These are phyloP conservation scores for Colletotrichum camelliae DNA, from an alignment of 2,329 filamentous ascomycete species.

Conservation along the genomic window DNA sequence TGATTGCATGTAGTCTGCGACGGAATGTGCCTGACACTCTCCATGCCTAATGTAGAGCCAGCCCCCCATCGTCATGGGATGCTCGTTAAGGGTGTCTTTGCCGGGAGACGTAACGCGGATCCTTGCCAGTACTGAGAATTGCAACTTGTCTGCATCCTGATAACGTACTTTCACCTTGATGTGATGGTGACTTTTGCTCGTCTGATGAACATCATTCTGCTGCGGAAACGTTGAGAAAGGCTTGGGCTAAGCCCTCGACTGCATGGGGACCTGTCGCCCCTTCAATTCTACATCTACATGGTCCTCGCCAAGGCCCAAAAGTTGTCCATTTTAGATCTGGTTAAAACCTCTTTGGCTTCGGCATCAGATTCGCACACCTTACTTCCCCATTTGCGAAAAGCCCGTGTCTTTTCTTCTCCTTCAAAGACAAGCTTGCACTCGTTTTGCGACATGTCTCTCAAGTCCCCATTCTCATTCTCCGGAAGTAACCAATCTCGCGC, in stretches of 20 bases:
- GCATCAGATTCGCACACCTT: constrained; percentile 93
- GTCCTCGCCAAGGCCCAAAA: constrained; percentile 92
- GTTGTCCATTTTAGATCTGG: constrained; percentile 87
- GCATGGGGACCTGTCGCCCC: background rate
- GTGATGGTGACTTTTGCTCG: background rate
- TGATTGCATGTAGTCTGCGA: background rate
- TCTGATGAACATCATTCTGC: background rate
- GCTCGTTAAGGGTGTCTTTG: background rate
- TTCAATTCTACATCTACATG: constrained; percentile 14
- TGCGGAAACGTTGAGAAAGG: background rate
- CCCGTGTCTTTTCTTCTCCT: constrained; percentile 80
- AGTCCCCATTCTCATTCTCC: constrained; percentile 76
- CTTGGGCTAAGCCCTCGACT: background rate
- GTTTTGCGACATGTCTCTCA: constrained; percentile 85
- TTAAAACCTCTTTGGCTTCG: constrained; percentile 81
- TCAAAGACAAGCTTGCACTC: constrained; percentile 88
- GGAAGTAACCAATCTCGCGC: constrained; percentile 79
- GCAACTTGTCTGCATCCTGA: background rate
- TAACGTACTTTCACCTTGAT: background rate
- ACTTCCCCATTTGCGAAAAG: constrained; percentile 87
- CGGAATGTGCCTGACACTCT: background rate
- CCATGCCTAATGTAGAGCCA: background rate
- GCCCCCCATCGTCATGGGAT: background rate
- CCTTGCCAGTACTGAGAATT: background rate
- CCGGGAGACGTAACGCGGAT: background rate